phyloP scores from a whole-genome alignment of 768 basidiomycete species.

The Nidularia pulvinata region DNA sequence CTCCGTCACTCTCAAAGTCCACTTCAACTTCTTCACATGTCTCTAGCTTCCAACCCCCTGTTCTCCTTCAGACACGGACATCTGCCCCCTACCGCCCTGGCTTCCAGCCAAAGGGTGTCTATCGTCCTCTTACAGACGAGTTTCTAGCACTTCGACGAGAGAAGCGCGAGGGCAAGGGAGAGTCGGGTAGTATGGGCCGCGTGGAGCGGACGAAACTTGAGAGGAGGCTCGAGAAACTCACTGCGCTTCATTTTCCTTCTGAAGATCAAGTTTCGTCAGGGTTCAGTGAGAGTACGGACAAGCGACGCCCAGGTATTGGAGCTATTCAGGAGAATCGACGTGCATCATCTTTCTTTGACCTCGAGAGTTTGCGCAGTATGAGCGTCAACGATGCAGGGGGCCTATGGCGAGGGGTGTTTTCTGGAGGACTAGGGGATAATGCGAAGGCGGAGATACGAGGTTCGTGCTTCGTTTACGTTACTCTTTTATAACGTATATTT shows the following conservation, averaged over 20 bases:
- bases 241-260: conserved; percentile 59
- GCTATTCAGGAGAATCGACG: conserved; percentile 31
- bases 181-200: conserved; percentile 38
- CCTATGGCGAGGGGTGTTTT: conserved; percentile 65
- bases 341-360: conserved; percentile 73
- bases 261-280: conserved; percentile 9
- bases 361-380: conserved; percentile 64
- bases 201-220: conserved; percentile 86
- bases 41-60: background rate
- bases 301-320: conserved; percentile 11
- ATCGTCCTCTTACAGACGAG: conserved; percentile 79
- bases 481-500: background rate
- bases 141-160: conserved; percentile 52
- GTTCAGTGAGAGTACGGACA: conserved; percentile 7
- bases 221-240: conserved; percentile 87
- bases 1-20: background rate
- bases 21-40: background rate
- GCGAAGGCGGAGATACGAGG: conserved; percentile 71
- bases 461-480: conserved; percentile 21
- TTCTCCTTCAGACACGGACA: conserved; percentile 11
- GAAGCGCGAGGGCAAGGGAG: conserved; percentile 35
- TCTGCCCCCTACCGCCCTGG: conserved; percentile 82
- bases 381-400: conserved; percentile 55
- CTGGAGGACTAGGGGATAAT: conserved; percentile 33
- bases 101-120: conserved; percentile 92